These are phyloP conservation scores for Dendrobium nobile DNA, from an alignment of 106 monocot species.

Conservation along the genomic window DNA sequence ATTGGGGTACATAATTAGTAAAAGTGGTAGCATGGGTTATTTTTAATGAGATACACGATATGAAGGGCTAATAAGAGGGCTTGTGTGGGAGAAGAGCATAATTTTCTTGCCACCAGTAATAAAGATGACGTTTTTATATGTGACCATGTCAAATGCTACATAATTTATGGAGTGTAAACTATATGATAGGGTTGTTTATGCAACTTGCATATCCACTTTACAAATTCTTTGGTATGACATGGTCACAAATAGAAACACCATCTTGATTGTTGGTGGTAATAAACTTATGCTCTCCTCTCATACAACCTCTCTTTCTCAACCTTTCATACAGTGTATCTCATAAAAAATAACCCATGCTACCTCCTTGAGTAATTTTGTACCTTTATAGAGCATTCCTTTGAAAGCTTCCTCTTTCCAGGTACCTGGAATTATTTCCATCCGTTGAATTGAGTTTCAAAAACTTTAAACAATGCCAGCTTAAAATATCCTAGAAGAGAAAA, in stretches of 20 bases:
- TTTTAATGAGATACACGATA: slow-evolving; percentile 98
- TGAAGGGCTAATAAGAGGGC: slow-evolving; percentile 98
- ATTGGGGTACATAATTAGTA: slow-evolving; percentile 81
- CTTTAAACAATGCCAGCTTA: neutral
- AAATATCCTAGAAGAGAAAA: neutral
- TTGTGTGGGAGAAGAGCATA: slow-evolving; percentile 99
- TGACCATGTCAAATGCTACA: slow-evolving; percentile 97
- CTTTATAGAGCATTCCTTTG: slow-evolving; percentile 90
- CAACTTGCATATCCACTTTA: slow-evolving; percentile 94
- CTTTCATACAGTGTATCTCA: slow-evolving; percentile 99
- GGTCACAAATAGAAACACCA: slow-evolving; percentile 94
- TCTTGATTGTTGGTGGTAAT: slow-evolving; percentile 88
- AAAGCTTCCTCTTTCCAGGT: slow-evolving; percentile 28
- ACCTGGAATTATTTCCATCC: slow-evolving; percentile 20
- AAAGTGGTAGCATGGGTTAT: slow-evolving; percentile 99
- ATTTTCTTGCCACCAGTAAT: slow-evolving; percentile 88
- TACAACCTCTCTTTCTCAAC: slow-evolving; percentile 92
- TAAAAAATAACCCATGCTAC: slow-evolving; percentile 99
- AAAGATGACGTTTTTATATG: slow-evolving; percentile 95
- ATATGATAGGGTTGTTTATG: slow-evolving; percentile 97
- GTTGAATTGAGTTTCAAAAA: neutral
- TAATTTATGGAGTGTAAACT: slow-evolving; percentile 96
- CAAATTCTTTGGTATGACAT: slow-evolving; percentile 97
- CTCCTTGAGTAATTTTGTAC: slow-evolving; percentile 89
- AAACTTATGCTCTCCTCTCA: slow-evolving; percentile 99